phyloP scores from a whole-genome alignment of 2,329 filamentous ascomycete species.

The Coniochaeta sp. region DNA sequence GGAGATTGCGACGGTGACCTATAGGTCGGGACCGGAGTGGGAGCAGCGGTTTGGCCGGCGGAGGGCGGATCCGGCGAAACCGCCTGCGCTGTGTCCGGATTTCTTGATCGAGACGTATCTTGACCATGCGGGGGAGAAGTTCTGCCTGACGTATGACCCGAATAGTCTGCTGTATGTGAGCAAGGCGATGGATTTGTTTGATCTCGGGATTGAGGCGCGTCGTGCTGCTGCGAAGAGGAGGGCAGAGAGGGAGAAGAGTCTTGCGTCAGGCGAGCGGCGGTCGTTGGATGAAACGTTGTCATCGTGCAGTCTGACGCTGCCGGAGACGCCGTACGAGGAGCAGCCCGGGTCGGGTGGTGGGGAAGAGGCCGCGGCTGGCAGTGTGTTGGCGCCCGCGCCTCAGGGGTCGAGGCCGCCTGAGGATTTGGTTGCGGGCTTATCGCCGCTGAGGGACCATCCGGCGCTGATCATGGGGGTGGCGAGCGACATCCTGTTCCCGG shows the following conservation, averaged over 20 bases:
- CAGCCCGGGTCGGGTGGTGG: conserved; percentile 45
- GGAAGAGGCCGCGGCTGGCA: conserved; percentile 9
- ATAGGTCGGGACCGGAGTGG: conserved; percentile 95
- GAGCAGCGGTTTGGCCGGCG: conserved; percentile 87
- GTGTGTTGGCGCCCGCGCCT: conserved; percentile 13
- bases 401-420: conserved; percentile 54
- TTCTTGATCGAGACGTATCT: conserved; percentile 98
- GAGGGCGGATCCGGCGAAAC: conserved; percentile 77
- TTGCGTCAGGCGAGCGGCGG: conserved; percentile 28
- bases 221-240: conserved; percentile 54
- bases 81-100: conserved; percentile 90
- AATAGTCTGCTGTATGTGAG: conserved; percentile 95
- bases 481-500: conserved; percentile 93
- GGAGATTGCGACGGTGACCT: conserved; percentile 96
- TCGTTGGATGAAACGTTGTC: conserved; percentile 37
- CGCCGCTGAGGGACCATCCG: conserved; percentile 65
- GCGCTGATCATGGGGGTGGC: conserved; percentile 89
- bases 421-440: conserved; percentile 73
- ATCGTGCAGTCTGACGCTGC: conserved; percentile 74
- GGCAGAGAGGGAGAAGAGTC: conserved; percentile 47
- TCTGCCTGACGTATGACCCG: conserved; percentile 91
- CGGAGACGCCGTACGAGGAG: conserved; percentile 79
- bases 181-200: conserved; percentile 98
- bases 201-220: conserved; percentile 70
- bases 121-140: conserved; percentile 97